Base-by-base conservation (phyloP, 176 grass and related monocot genomes). In the Oryza glaberrima region DNA sequence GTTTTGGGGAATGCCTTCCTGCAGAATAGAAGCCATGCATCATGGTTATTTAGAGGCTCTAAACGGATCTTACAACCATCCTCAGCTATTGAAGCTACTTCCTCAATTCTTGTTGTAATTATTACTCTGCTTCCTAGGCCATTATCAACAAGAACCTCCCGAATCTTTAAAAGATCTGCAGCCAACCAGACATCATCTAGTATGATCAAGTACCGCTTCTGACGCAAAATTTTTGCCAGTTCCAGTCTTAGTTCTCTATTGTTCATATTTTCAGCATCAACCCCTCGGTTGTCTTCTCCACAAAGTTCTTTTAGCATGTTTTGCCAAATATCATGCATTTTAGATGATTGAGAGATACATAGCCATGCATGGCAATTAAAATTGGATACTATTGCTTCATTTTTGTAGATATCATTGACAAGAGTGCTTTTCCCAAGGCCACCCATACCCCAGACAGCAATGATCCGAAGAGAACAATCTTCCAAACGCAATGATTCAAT, bases 391-490 rank as follows among this genome's bases (percentile, higher is more conserved):
- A 54, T 22, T 2, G 1, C 7, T 65, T 76, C 81, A 16, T 78
- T 81, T 3, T 76, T 72, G n/a, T 91, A 91, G 32, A 84, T 71
- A 70, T 82, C 65, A 16, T 73, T 58, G 3, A 79, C 88, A 44
- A 86, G 60, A n/a, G 88, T 79, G 5, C 83, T 86, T 78, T 90
- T 86, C 0, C 88, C 88, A 54, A 54, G 0, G 12, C 84, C 83
- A 22, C 73, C 88, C 88, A 90, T 90, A 23, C 83, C 88, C 71
- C 81, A 80, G 0, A 89, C 61, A 12, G 87, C 67, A 51, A 86
- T 72, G 7, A 86, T 45, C 40, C 22, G 47, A 0, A 71, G 67
- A 4, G 22, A 40, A 4, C 0, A 0, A 25, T 81, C 64, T n/a
- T 72, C 14, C 5, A 64, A 26, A 8, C 17, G 13, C 2, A 90